Base-by-base conservation (phyloP, 2,329 filamentous ascomycete genomes). In the Dryadomyces quercus-mongolicae region DNA sequence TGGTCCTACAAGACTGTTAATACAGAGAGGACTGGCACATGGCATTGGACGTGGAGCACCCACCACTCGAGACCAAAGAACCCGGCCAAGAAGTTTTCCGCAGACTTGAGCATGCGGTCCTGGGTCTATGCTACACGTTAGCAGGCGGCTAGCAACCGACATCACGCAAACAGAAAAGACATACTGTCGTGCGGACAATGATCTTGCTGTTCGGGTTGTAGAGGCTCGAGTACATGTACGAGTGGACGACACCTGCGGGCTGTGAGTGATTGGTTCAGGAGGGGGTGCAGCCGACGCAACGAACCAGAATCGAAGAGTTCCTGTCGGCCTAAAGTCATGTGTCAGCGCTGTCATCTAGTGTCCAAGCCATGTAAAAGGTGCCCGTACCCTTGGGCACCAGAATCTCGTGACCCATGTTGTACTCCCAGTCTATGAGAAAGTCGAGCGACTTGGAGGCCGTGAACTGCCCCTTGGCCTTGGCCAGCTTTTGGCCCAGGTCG, bases 71-170 rank as follows among this genome's bases (percentile, higher is more conserved):
- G 74, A 0, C 86, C 86, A 63, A 90, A 90, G 70, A 90, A 90
- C 0, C 86, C 86, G 6, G 85, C 83, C 63, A 89, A 70, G 67
- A 88, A 90, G 66, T 90, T 85, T 66, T 90, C 85, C 3, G 85
- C 85, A 43, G 78, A 84, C 65, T 89, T 83, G 21, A 85, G 71
- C 86, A 90, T 90, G 22, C 86, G 80, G 63, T 87, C 81, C 64
- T 90, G 84, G 1, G 85, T 87, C 71, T 74, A 18, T n/a, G 1
- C 4, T 21, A 36, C 4, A n/a, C 38, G 51, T 53, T 3, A 42
- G 42, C 3, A 40, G 15, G 9, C 38, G 21, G 38, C n/a, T 5
- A 8, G 21, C 9, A 2, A 13, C 13, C 12, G 16, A 5, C 6
- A n/a, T 3, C 2, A 31, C 4, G 3, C 10, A 18, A 31, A 20